A percentile compares a stretch with the other conserved stretches of the same genome.
phyloP scores from a whole-genome alignment of 192 early-diverging fungal species.

The Coemansia brasiliensis region DNA sequence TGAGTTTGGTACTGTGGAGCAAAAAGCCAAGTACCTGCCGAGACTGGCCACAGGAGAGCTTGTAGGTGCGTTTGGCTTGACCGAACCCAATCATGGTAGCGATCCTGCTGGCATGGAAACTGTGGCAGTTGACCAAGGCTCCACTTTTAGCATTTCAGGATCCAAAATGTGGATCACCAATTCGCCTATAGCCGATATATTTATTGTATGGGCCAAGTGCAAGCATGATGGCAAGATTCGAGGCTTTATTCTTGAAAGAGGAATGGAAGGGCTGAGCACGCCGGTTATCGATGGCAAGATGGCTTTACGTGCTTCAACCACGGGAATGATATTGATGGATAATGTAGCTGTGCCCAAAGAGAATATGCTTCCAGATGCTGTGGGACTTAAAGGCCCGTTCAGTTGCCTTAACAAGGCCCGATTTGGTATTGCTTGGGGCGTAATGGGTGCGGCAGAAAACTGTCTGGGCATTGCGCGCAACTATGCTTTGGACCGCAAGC shows the following conservation, averaged over 20 bases:
- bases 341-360: constrained; percentile 89
- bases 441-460: constrained; percentile 90
- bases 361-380: constrained; percentile 88
- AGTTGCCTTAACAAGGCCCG: constrained; percentile 97
- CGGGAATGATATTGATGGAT: constrained; percentile 99
- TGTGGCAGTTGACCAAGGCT: constrained; percentile 68
- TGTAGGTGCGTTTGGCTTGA: constrained; percentile 93
- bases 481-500: constrained; percentile 86
- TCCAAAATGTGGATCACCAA: constrained; percentile 99
- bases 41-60: constrained; percentile 82
- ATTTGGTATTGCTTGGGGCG: constrained; percentile 96
- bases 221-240: constrained; percentile 76
- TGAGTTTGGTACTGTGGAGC: constrained; percentile 86
- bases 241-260: constrained; percentile 93
- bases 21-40: constrained; percentile 91
- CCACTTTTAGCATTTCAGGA: constrained; percentile 80
- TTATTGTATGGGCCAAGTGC: constrained; percentile 94
- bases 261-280: constrained; percentile 87
- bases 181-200: constrained; percentile 95
- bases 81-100: constrained; percentile 96
- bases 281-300: constrained; percentile 95
- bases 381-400: constrained; percentile 92
- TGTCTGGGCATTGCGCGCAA: constrained; percentile 87
- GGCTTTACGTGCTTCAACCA: constrained; percentile 89
- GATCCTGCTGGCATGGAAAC: constrained; percentile 96